Base-by-base conservation (phyloP, 2,329 filamentous ascomycete genomes). In the Periconia sp. region DNA sequence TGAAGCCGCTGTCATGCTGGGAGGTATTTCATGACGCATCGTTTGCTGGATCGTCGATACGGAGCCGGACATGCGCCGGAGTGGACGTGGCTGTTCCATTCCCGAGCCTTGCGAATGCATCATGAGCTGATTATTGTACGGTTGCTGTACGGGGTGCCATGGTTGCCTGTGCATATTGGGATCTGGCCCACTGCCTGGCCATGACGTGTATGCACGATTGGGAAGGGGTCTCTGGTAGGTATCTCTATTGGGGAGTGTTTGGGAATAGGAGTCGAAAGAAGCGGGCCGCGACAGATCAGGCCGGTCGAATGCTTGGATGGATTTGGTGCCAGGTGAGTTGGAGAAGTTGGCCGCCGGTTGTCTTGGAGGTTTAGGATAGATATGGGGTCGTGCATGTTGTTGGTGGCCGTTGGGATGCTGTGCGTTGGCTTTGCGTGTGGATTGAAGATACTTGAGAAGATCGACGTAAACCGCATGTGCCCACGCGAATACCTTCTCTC, bases 351-450 rank as follows among this genome's bases (percentile, higher is more conserved):
- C 75, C 14, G 76, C 76, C 27, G 82, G 81, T 59, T 84, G 81
- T 44, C 81, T 80, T 17, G 84, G 84, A 30, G 84, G 84, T 61
- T 82, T 85, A 0, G 84, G 84, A 52, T 83, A 87, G 47, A 86
- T 85, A 54, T 78, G 81, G 2, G 83, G 83, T 60, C 83, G 81
- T 42, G 76, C 63, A 20, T 76, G 57, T 14, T 76, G 66, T 35
- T 49, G 77, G 19, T 76, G 73, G 20, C 74, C 74, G 50, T 77
- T 75, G 9, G 68, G 63, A 52, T 80, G 51, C 10, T 75, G 70
- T 27, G 73, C 65, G 52, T 71, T 72, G 27, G 69, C 64, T 46
- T 76, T 77, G 17, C 76, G 66, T 3, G 75, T 77, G 23, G 77
- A 75, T 53, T 81, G 77, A 6, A 81, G 70, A 61, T 74, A 79